Conservation (phyloP, 139 green algal species). For the Tetradesmus obliquus region DNA sequence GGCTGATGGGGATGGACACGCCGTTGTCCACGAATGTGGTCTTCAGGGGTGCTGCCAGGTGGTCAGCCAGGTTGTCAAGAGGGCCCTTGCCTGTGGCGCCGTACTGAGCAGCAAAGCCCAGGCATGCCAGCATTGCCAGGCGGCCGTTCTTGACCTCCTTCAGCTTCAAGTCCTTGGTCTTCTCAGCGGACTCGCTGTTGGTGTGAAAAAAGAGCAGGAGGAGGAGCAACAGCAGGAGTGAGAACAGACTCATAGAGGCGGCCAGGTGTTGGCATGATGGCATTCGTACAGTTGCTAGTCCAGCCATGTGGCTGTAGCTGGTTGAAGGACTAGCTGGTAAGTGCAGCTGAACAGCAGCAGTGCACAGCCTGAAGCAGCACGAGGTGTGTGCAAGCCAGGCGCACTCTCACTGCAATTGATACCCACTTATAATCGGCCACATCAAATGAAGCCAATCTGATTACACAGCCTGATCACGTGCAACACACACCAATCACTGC, state of each 20-base stretch:
- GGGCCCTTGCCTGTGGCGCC: slow-evolving; percentile 80
- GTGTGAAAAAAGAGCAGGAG: neutral
- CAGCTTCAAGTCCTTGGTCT: slow-evolving; percentile 71
- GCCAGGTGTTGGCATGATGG: neutral
- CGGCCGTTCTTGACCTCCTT: slow-evolving; percentile 85
- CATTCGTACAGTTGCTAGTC: neutral
- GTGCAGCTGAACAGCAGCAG: too few relatives aligned
- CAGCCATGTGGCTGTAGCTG: neutral
- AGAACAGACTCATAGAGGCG: neutral
- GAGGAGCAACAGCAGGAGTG: neutral
- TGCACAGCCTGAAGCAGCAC: too few relatives aligned
- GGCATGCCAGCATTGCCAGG: slow-evolving; percentile 75
- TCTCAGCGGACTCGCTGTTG: slow-evolving; percentile 43
- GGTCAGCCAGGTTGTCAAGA: slow-evolving; percentile 75
- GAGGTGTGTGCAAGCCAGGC: too few relatives aligned
- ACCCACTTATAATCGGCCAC: too few relatives aligned
- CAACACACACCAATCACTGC: too few relatives aligned
- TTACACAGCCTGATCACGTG: too few relatives aligned
- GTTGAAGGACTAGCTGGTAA: too few relatives aligned
- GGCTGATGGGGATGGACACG: slow-evolving; percentile 28
- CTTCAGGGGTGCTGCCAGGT: slow-evolving; percentile 72
- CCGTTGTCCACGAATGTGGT: slow-evolving; percentile 71
- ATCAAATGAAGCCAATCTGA: too few relatives aligned
- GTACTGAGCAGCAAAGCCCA: slow-evolving; percentile 78
- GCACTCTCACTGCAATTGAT: too few relatives aligned